Base-by-base conservation (phyloP, 2,329 filamentous ascomycete species). In the Coniochaeta sp. region DNA sequence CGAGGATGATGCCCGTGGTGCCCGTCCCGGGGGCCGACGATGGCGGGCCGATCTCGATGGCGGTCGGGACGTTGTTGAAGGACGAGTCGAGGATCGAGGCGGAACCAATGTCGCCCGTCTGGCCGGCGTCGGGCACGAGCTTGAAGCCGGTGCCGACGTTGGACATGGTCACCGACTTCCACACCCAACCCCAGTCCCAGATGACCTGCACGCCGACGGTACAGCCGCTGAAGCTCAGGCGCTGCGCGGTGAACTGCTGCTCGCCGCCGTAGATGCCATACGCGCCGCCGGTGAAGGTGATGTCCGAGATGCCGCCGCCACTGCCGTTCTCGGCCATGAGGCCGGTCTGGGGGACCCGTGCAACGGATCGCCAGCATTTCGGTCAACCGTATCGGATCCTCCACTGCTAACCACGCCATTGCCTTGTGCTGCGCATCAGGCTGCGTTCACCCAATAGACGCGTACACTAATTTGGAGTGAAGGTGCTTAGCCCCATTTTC, bases 201-300 rank as follows among this genome's bases (percentile, higher is more conserved):
- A 52, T 52, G 6, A 51, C 24, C 12, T 48, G 30, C 4, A 54
- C 50, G 18, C 18, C 52, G 3, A 28, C 47, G 5, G 22, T 32
- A n/a, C 46, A 53, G 6, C 22, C 31, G 24, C 30, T 35, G 33
- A 54, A 53, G 13, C 4, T 42, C 14, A 56, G 18, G 35, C 35
- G 35, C 18, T 42, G 35, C 7, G 35, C 35, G 10, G 35, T 42
- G 18, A 42, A 42, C 18, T 42, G 35, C 35, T 86, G 82, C 56
- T 77, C 83, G 31, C 82, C 82, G 54, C 83, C 67, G 60, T 78
- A 78, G 38, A 76, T 74, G 50, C 81, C 82, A 50, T 78, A 71
- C 7, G 71, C 67, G 42, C 83, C 83, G 51, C 83, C 82, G 49
- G 74, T 78, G 66, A 85, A 83, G 47, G 69, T 69, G 6, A 85